A percentile compares a stretch with the other conserved stretches of the same genome.
Conservation (phyloP, 768 basidiomycete genomes). For the Kondoa subrosea region DNA sequence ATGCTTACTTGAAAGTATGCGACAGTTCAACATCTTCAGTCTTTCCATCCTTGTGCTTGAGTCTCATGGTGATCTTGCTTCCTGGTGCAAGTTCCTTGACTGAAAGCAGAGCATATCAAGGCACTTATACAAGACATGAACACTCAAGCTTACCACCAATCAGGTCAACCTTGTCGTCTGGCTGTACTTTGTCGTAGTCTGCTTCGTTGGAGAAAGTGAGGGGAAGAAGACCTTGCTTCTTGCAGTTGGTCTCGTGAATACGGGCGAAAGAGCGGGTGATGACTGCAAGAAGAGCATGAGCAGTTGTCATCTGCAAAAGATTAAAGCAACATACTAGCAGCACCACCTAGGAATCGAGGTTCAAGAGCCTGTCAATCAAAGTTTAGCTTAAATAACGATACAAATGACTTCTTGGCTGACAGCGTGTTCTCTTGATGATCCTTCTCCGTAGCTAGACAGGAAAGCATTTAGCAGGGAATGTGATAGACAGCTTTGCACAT, state of each 20-base stretch:
- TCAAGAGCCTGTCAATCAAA: slow-evolving; percentile 62
- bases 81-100: not conserved
- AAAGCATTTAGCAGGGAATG: too few relatives aligned
- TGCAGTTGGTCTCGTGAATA: slow-evolving; percentile 60
- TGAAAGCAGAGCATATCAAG: too few relatives aligned
- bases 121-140: too few relatives aligned
- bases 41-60: not conserved
- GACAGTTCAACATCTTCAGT: not conserved
- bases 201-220: slow-evolving; percentile 12
- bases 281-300: too few relatives aligned
- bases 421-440: slow-evolving; percentile 16
- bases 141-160: too few relatives aligned
- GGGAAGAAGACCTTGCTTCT: slow-evolving; percentile 55
- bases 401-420: not conserved
- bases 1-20: not conserved
- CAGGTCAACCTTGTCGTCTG: slow-evolving; percentile 76
- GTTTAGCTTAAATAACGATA: not conserved
- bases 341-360: slow-evolving; percentile 82
- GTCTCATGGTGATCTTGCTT: not conserved
- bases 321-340: too few relatives aligned
- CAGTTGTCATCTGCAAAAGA: too few relatives aligned
- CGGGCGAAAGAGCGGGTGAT: slow-evolving; percentile 62
- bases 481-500: slow-evolving; percentile 9
- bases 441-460: too few relatives aligned
- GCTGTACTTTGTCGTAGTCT: slow-evolving; percentile 77